Evolutionary conservation across 225 moss, liverwort and hornwort species (phyloP), one percentile per base, ranked within the genome.

Genomic region (Pleurozium schreberi): DNA sequence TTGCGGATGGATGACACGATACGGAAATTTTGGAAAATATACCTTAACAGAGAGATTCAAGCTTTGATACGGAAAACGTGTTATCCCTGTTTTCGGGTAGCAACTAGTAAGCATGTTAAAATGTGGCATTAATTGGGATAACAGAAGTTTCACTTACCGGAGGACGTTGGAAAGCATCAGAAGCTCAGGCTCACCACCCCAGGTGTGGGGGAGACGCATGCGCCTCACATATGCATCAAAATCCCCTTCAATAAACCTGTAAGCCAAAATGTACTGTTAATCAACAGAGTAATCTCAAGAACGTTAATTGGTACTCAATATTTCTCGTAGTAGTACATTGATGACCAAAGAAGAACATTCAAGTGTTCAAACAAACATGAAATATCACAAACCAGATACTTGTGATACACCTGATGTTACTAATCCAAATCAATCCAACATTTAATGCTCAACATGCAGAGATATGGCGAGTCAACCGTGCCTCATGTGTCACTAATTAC

Each of bases 141-240:
- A 89, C 80, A 68, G 57, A 65, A 81, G 66, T 68, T 31, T 14
- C 21, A 55, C 97, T 88, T 92, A 97, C 98, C 92, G 89, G 49
- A 98, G 94, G 69, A 98, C 98, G 80, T 96, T 95, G 61, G 98
- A 96, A 53, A 98, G 94, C 98, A 98, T 98, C 69, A 98, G 88
- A 59, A 98, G 96, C 91, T 98, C 98, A 63, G 97, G 98, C 86
- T 98, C 98, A 86, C 98, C 98, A 85, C 98, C 98, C 98, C 98
- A 98, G 4, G 95, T 96, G 86, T 96, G 97, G 45, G 98, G 94
- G 90, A 96, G 91, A 84, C 97, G 95, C 96, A 98, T 98, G 66
- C 95, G 95, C 82, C 92, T 93, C 74, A 96, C 96, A 78, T 98
- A 98, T 61, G 88, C 80, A 83, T 98, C 98, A 90, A 98, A 98